phyloP scores from a whole-genome alignment of 805 yeast species.

The Ogataea haglerorum region DNA sequence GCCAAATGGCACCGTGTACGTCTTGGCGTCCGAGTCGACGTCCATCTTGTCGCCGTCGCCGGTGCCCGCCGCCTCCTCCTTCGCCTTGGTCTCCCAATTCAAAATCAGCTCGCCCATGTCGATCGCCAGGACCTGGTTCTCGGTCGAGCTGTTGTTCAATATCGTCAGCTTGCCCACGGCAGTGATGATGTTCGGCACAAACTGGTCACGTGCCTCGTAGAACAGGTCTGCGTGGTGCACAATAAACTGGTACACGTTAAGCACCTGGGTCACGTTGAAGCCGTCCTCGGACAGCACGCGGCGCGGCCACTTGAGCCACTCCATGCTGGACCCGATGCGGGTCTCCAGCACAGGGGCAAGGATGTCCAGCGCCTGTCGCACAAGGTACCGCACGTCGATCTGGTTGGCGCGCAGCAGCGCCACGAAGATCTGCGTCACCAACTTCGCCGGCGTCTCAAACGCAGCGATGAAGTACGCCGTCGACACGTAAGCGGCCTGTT shows the following conservation, averaged over 20 bases:
- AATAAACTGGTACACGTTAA: conserved; percentile 84
- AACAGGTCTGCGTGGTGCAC: conserved; percentile 83
- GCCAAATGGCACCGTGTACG: conserved; percentile 64
- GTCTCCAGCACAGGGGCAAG: conserved; percentile 83
- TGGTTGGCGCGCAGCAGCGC: conserved; percentile 84
- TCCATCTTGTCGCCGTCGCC: conserved; percentile 20
- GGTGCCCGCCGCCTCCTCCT: conserved; percentile 18
- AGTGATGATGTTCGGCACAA: conserved; percentile 80
- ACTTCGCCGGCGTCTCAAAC: conserved; percentile 82
- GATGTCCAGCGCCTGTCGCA: conserved; percentile 81
- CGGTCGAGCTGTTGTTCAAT: conserved; percentile 69
- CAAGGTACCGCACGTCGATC: conserved; percentile 77
- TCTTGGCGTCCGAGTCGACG: conserved; percentile 17
- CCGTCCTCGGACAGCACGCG: conserved; percentile 89
- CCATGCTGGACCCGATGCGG: conserved; percentile 56
- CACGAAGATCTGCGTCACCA: conserved; percentile 89
- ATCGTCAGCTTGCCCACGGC: conserved; percentile 90
- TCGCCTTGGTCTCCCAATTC: conserved; percentile 73
- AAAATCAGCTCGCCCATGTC: conserved; percentile 84
- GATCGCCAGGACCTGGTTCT: conserved; percentile 80
- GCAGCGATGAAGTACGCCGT: conserved; percentile 83
- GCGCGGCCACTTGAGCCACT: conserved; percentile 94
- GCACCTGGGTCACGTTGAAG: conserved; percentile 77
- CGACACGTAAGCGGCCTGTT: conserved; percentile 88
- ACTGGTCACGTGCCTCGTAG: conserved; percentile 82